Base-by-base conservation (phyloP, 768 basidiomycete genomes). In the Chalciporus sphaerocephalus region DNA sequence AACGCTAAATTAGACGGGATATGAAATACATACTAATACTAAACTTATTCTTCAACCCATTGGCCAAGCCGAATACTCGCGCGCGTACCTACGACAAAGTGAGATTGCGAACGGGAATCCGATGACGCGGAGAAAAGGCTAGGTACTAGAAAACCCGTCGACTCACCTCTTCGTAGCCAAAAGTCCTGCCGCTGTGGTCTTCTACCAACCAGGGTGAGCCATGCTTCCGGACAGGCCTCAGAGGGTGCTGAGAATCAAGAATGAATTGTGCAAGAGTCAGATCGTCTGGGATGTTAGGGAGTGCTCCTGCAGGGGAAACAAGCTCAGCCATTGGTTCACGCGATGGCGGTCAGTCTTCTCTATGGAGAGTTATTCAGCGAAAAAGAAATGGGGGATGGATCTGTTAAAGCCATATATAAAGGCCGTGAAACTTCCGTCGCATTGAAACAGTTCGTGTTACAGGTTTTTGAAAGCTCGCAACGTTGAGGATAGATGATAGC, bases 161-260 rank as follows among this genome's bases (percentile, higher is more conserved):
- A 39, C 60, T 50, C 34, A 70, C 72, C 58, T 73, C 72, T 37
- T 74, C 68, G 22, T 57, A 56, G 6, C 61, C 61, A n/a, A 67
- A 40, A n/a, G 54, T 46, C 18, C 61, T 57, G 12, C 72, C 72
- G 2, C 70, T 71, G 12, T 53, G 54, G 39, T 73, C 69, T 27
- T 75, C 74, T 22, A 75, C 62, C 32, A 75, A 47, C 69, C 72
- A 74, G 0, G 74, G 66, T 13, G 43, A 45, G 5, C 34, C 56
- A 22, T 47, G 41, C 18, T 46, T 49, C 24, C 61, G 59, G 16
- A 57, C 49, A 2, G 69, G 66, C 33, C 58, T 55, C 11, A 43
- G 51, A 9, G 62, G 64, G 40, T 69, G 65, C 11, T 68, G 61
- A 10, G 48, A 48, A 50, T 72, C 69, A 1, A 72, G 52, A 22